Conservation (phyloP, 2,329 filamentous ascomycete genomes). For the Cadophora sp. region DNA sequence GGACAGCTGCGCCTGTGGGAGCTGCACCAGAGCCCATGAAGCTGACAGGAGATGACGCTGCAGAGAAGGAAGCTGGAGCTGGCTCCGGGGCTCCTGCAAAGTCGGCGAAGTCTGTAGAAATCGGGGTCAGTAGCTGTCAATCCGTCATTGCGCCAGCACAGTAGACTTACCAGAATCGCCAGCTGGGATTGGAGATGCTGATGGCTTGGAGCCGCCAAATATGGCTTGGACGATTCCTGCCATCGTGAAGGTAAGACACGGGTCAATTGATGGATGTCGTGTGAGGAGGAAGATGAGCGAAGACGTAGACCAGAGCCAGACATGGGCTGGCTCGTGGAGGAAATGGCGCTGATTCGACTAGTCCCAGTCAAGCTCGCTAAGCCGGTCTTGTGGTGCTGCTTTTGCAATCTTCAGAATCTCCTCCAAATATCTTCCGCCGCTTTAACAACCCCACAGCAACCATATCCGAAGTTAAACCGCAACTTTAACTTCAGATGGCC, state of each 20-base stretch:
- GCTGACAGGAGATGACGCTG: slow-evolving; percentile 52
- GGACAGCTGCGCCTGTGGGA: slow-evolving; percentile 58
- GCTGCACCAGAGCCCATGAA: slow-evolving; percentile 54
- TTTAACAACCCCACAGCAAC: slow-evolving; percentile 7
- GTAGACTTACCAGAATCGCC: slow-evolving; percentile 68
- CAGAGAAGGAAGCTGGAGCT: slow-evolving; percentile 56
- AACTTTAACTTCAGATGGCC: background rate
- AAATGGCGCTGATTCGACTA: slow-evolving; percentile 12
- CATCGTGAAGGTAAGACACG: slow-evolving; percentile 37
- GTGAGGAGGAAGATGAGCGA: slow-evolving; percentile 10
- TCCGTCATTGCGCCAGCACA: slow-evolving; percentile 28
- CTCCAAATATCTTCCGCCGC: background rate
- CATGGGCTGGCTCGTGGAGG: background rate
- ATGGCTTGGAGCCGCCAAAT: slow-evolving; percentile 71
- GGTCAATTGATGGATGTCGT: slow-evolving; percentile 25
- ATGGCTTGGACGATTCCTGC: slow-evolving; percentile 58
- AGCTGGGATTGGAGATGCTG: slow-evolving; percentile 55
- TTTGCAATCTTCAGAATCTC: background rate
- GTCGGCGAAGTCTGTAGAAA: slow-evolving; percentile 83
- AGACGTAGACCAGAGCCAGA: background rate
- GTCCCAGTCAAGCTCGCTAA: background rate
- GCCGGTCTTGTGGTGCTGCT: background rate
- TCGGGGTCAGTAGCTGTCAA: slow-evolving; percentile 27
- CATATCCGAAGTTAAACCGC: slow-evolving; percentile 20
- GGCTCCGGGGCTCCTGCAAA: slow-evolving; percentile 82